These are phyloP conservation scores for Vicia villosa DNA, from an alignment of 306 rosid species.

Conservation along the genomic window DNA sequence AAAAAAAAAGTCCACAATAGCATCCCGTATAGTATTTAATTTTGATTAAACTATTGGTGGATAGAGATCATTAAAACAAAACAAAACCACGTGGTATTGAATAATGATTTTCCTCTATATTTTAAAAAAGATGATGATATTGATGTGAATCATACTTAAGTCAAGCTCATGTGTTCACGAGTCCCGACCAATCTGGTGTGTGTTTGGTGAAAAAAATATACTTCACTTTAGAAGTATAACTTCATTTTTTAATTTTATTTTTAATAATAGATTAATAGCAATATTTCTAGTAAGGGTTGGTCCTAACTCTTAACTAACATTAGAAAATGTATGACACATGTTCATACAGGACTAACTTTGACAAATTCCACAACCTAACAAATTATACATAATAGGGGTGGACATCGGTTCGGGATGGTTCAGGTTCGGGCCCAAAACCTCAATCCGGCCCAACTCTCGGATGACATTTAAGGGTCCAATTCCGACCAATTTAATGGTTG, in stretches of 20 bases:
- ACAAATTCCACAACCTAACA: background rate
- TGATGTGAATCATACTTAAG: background rate
- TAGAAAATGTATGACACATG: background rate
- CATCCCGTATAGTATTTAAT: background rate
- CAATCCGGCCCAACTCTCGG: too few relatives aligned
- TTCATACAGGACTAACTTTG: background rate
- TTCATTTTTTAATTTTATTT: background rate
- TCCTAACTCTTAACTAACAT: background rate
- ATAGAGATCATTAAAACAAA: background rate
- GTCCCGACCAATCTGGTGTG: background rate
- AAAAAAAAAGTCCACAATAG: background rate
- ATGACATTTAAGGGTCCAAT: too few relatives aligned
- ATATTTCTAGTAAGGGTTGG: background rate
- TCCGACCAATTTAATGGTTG: too few relatives aligned
- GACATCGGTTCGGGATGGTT: too few relatives aligned
- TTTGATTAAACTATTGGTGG: background rate
- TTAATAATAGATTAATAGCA: too few relatives aligned
- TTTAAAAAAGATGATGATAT: background rate
- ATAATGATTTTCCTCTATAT: background rate
- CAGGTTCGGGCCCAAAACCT: too few relatives aligned
- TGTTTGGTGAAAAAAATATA: slow-evolving; percentile 1
- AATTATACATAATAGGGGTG: too few relatives aligned
- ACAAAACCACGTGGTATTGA: background rate
- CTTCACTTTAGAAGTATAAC: background rate
- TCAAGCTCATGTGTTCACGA: background rate